Conservation (phyloP, 2,329 filamentous ascomycete genomes). For the Pseudocercospora eumusae region DNA sequence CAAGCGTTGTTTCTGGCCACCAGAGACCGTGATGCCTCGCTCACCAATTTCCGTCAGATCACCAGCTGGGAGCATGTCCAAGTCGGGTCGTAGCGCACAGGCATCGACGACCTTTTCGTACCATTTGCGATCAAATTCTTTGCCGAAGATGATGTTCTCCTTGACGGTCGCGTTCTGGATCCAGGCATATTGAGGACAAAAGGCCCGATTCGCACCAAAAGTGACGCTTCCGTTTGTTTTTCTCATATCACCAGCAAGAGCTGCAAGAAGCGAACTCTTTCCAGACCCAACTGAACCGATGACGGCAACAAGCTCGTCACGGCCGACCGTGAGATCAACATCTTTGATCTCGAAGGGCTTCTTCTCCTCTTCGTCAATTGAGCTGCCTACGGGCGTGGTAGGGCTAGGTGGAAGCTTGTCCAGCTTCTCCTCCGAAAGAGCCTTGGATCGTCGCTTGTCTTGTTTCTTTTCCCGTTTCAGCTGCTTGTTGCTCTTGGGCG, state of each 20-base stretch:
- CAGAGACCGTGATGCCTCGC: conserved; percentile 90
- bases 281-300: conserved; percentile 88
- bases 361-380: conserved; percentile 60
- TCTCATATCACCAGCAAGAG: conserved; percentile 91
- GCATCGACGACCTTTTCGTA: conserved; percentile 81
- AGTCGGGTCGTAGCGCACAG: conserved; percentile 79
- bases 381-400: conserved; percentile 24
- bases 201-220: conserved; percentile 78
- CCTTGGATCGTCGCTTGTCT: conserved; percentile 42
- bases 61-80: conserved; percentile 89
- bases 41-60: conserved; percentile 94
- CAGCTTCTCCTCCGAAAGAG: conserved; percentile 34
- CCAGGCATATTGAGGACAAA: conserved; percentile 97
- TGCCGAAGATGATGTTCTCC: conserved; percentile 90
- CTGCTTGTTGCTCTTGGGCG: conserved; percentile 39
- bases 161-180: conserved; percentile 88
- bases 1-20: conserved; percentile 90
- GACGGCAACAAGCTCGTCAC: conserved; percentile 78
- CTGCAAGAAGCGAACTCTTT: conserved; percentile 85
- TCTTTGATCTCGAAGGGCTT: conserved; percentile 73
- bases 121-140: conserved; percentile 70
- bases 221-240: conserved; percentile 72
- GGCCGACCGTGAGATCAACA: conserved; percentile 66
- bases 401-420: conserved; percentile 23
- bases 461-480: conserved; percentile 48